phyloP scores from a whole-genome alignment of 108 stramenopile species.

The Conticribra guillardii region DNA sequence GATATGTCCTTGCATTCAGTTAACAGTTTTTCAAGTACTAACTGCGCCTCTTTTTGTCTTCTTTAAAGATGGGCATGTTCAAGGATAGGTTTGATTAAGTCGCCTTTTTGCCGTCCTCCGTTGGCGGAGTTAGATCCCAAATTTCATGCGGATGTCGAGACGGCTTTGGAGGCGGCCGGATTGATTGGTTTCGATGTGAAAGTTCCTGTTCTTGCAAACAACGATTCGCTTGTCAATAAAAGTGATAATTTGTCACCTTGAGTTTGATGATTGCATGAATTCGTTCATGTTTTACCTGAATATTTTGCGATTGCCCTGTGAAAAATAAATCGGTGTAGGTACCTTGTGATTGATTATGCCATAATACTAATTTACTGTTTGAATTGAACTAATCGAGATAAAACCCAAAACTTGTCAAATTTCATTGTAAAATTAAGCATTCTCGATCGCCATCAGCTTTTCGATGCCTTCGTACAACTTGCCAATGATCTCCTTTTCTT shows the following conservation, averaged over 20 bases:
- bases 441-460: slow-evolving; percentile 53
- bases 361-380: background rate
- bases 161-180: slow-evolving; percentile 54
- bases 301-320: too few relatives aligned
- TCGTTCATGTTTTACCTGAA: background rate
- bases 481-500: slow-evolving; percentile 58
- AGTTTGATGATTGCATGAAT: background rate
- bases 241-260: background rate
- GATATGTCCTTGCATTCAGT: too few relatives aligned
- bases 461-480: slow-evolving; percentile 57
- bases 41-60: too few relatives aligned
- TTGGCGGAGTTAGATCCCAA: slow-evolving; percentile 65
- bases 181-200: slow-evolving; percentile 28
- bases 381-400: background rate
- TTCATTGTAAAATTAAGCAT: background rate
- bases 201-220: slow-evolving; percentile 1
- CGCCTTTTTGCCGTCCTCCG: slow-evolving; percentile 68
- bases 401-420: background rate
- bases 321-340: too few relatives aligned
- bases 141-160: slow-evolving; percentile 56
- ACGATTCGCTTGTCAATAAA: background rate
- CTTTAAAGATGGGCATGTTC: slow-evolving; percentile 70
- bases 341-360: too few relatives aligned
- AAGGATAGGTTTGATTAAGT: slow-evolving; percentile 55
- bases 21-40: too few relatives aligned